Conservation (phyloP, 106 monocot species). For the Narthecium ossifragum region DNA sequence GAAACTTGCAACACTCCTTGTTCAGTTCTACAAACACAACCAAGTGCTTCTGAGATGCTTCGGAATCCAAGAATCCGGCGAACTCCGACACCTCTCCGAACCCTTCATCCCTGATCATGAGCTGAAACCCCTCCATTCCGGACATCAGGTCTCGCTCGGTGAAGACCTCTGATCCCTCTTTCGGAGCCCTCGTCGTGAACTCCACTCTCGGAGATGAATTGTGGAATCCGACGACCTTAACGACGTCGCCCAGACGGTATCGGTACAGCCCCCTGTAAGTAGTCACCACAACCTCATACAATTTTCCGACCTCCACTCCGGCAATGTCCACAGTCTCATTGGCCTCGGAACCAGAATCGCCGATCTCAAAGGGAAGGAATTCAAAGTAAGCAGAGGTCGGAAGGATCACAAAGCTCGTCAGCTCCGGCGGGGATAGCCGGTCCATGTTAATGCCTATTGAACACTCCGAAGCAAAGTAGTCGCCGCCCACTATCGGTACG, state of each 20-base stretch:
- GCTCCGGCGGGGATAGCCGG: slow-evolving; percentile 10
- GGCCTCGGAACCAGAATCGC: background rate
- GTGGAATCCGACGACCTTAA: slow-evolving; percentile 28
- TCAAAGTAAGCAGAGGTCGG: slow-evolving; percentile 37
- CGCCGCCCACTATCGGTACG: slow-evolving; percentile 13
- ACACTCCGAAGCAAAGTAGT: slow-evolving; percentile 40
- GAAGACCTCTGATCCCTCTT: slow-evolving; percentile 5
- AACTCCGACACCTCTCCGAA: slow-evolving; percentile 11
- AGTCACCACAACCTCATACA: slow-evolving; percentile 39
- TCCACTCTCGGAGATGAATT: slow-evolving; percentile 22
- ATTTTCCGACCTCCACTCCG: slow-evolving; percentile 26
- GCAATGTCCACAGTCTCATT: slow-evolving; percentile 22
- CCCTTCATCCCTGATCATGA: slow-evolving; percentile 9
- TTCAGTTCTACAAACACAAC: slow-evolving; percentile 7
- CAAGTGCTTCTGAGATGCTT: background rate
- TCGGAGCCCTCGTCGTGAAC: slow-evolving; percentile 24
- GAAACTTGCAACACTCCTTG: background rate
- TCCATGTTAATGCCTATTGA: slow-evolving; percentile 26
- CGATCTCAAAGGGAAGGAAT: slow-evolving; percentile 24
- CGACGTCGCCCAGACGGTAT: slow-evolving; percentile 31
- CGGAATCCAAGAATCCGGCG: slow-evolving; percentile 6
- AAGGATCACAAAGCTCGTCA: slow-evolving; percentile 22
- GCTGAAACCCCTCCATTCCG: slow-evolving; percentile 7
- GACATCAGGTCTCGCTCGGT: slow-evolving; percentile 22
- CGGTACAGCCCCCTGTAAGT: slow-evolving; percentile 35